Evolutionary conservation across 306 rosid species (phyloP).

Genomic region (Luffa aegyptiaca): DNA sequence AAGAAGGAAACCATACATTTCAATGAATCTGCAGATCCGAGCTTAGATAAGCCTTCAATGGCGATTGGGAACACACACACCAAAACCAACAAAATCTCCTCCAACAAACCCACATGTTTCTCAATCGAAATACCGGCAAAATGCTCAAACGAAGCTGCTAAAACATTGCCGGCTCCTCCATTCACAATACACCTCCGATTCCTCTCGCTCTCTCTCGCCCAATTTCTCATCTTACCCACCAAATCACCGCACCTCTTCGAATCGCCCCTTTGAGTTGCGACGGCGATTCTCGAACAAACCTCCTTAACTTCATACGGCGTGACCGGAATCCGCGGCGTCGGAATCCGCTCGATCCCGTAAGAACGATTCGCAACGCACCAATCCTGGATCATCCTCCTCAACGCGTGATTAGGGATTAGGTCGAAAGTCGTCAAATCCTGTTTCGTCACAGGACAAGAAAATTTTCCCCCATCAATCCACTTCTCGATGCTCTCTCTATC

Average conservation of each 20-base stretch:
- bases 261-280: conserved; percentile 26
- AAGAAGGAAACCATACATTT: conserved; percentile 36
- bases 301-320: conserved; percentile 34
- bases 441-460: conserved; percentile 65
- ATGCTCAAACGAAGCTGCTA: conserved; percentile 34
- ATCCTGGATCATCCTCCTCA: conserved; percentile 65
- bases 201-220: conserved; percentile 82
- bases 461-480: conserved; percentile 65
- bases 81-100: conserved; percentile 42
- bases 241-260: conserved; percentile 25
- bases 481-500: conserved; percentile 77
- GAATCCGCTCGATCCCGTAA: conserved; percentile 64
- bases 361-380: conserved; percentile 74
- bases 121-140: conserved; percentile 32
- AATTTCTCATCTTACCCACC: conserved; percentile 45
- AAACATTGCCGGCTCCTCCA: conserved; percentile 27
- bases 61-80: conserved; percentile 39
- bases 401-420: conserved; percentile 61
- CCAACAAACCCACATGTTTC: conserved; percentile 23
- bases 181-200: conserved; percentile 42
- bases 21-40: conserved; percentile 37
- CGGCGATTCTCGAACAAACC: conserved; percentile 23
- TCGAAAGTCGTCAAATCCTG: conserved; percentile 33
- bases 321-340: conserved; percentile 69
- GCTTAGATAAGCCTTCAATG: conserved; percentile 29